A percentile compares a stretch with the other conserved stretches of the same genome.
These are phyloP conservation scores for Exserohilum rostratum DNA, from an alignment of 2,329 filamentous ascomycete genomes.

Conservation along the genomic window DNA sequence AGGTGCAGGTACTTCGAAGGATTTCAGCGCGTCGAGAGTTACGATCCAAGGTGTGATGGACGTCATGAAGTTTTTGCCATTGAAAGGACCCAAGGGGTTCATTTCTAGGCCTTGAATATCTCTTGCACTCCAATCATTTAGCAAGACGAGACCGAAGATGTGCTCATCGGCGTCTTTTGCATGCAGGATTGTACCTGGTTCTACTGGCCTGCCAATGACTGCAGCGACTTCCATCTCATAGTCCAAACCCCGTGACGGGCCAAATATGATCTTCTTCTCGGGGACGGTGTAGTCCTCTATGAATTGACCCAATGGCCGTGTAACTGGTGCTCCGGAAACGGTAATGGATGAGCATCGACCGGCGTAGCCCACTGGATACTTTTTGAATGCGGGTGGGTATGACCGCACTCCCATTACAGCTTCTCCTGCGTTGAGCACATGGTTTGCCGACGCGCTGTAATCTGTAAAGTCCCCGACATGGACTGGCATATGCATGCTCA, in stretches of 20 bases:
- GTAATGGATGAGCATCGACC: constrained; percentile 61
- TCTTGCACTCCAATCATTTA: constrained; percentile 69
- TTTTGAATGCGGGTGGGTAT: constrained; percentile 36
- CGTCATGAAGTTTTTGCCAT: constrained; percentile 66
- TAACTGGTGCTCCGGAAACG: constrained; percentile 53
- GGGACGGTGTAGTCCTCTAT: constrained; percentile 38
- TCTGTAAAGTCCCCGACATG: constrained; percentile 63
- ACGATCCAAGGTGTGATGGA: constrained; percentile 67
- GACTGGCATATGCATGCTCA: constrained; percentile 62
- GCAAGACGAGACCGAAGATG: constrained; percentile 66
- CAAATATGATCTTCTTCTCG: constrained; percentile 59
- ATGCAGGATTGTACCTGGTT: constrained; percentile 47
- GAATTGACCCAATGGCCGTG: constrained; percentile 36
- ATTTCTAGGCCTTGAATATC: constrained; percentile 69
- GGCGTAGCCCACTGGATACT: constrained; percentile 58
- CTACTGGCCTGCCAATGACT: constrained; percentile 51
- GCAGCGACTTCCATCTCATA: constrained; percentile 59
- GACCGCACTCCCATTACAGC: constrained; percentile 30
- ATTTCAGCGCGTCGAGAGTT: constrained; percentile 63
- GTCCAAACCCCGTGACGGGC: constrained; percentile 51
- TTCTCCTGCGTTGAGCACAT: constrained; percentile 59
- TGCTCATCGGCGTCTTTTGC: constrained; percentile 57
- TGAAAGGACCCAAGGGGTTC: constrained; percentile 65
- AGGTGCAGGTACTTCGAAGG: constrained; percentile 34
- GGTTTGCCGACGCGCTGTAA: constrained; percentile 62